Conservation (phyloP, 2,329 filamentous ascomycete genomes). For the Huntiella decipiens region DNA sequence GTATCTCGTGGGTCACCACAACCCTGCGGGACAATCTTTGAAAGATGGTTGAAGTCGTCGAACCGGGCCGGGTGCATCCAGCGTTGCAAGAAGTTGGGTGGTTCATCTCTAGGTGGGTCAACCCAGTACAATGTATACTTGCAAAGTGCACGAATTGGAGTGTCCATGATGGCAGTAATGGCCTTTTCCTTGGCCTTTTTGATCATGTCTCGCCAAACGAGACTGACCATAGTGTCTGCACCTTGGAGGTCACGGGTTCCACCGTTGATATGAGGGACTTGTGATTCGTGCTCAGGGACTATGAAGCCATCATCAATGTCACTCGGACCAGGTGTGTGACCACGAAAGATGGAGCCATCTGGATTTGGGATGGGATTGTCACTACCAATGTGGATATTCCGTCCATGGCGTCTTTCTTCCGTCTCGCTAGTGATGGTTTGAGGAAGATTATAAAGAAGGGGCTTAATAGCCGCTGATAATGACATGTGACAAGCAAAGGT, state of each 20-base stretch:
- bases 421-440: conserved; percentile 41
- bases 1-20: conserved; percentile 13
- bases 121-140: conserved; percentile 14
- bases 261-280: conserved; percentile 10
- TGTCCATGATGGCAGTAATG: conserved; percentile 9
- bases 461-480: conserved; percentile 53
- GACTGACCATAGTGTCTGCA: conserved; percentile 18
- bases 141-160: conserved; percentile 16
- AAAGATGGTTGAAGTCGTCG: conserved; percentile 45
- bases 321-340: neutral
- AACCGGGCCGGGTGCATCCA: conserved; percentile 67
- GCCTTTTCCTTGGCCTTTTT: conserved; percentile 19
- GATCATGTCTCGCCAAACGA: conserved; percentile 13
- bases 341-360: neutral
- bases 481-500: conserved; percentile 57
- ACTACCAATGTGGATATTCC: conserved; percentile 10
- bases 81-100: conserved; percentile 36
- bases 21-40: conserved; percentile 11
- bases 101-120: conserved; percentile 14
- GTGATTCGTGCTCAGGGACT: conserved; percentile 12
- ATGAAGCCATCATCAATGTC: conserved; percentile 14
- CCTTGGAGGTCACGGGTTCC: conserved; percentile 22
- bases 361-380: conserved; percentile 9
- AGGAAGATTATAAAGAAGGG: conserved; percentile 61
- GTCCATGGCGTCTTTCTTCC: conserved; percentile 7